Evolutionary conservation across 495 filamentous ascomycete genomes (phyloP), one percentile per base, ranked within the genome.

Genomic region (Xylaria castorea): DNA sequence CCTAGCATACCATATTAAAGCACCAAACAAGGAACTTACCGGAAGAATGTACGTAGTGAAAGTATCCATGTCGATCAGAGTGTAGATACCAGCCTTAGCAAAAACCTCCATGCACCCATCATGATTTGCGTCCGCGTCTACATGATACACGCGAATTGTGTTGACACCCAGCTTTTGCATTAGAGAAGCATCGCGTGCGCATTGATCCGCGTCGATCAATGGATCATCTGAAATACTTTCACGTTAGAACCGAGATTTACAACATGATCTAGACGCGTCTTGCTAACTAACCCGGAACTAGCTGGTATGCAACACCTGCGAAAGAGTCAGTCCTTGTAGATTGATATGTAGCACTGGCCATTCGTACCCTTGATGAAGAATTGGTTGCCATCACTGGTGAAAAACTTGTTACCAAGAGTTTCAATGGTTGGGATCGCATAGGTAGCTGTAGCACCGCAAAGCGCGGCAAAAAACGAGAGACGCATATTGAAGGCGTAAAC

Each of bases 71-170:
- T 97, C 94, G 38, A 96, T 86, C 76, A 93, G 90, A 58, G 92
- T 77, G 76, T 97, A 95, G 77, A 97, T 96, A 36, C 94, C 92
- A 32, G 87, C 88, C 74, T 90, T 85, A 25, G 85, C 87, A 78
- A 94, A 89, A 18, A 87, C 89, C 16, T 80, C 82, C 91, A 94
- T 93, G 80, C 91, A 93, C 38, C 86, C 91, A 69, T 87, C 81
- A 81, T 97, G 94, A 75, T 95, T 85, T 36, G 76, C 87, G 22
- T 78, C 77, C 4, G 92, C 79, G 75, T 95, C 91, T 67, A 97
- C 94, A 78, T 97, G 94, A 81, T 97, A 97, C 57, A 97, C 92
- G 57, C 94, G 93, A 77, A 97, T 95, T 25, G 92, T 85, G 79
- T 97, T 97, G 80, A 92, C 86, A 69, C 93, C 93, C 60, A 97